Evolutionary conservation across 23 red algal species (phyloP), one percentile per base, ranked within the genome.

Genomic region (Gracilaria gracilis): DNA sequence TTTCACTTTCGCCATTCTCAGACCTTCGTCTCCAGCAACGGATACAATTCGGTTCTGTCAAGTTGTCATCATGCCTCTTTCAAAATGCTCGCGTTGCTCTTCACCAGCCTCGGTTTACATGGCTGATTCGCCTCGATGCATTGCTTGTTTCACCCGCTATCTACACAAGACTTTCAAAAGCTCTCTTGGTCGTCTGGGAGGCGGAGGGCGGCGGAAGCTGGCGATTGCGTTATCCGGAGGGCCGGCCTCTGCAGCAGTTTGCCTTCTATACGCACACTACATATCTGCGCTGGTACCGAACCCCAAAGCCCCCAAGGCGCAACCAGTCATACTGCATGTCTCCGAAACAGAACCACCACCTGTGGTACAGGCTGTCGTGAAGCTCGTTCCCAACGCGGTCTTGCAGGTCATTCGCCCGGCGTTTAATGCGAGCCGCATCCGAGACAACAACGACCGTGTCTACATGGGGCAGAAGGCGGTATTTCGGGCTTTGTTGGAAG

Each of bases 161-260:
- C 9, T 82, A 13, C 79, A 20, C 16, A 61, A 62, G 36, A 62
- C 79, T 8, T 82, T 82, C 19, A 61, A 62, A 34, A 17, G 0
- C 16, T 20, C 54, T 24, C 39, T 82, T 14, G 79, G 79, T 12
- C 79, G 79, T 38, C 21, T 62, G 1, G 79, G 79, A 34, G 79
- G 54, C 21, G 79, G 79, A 37, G 79, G 79, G 16, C 79, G 79
- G 3, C 79, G 79, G 53, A 61, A 36, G 1, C 32, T 82, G 6
- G 79, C 79, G 21, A 23, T 82, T 20, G 79, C 79, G 7, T 24
- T 82, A 4, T 82, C 79, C 17, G 79, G 79, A 15, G 79, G 79
- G 2, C 33, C 53, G 0, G 20, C 36, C 9, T 82, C 79, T 13
- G 35, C 54, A 21, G 53, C 79, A 12, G 24, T 65, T 13, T 37